Evolutionary conservation across 2,329 filamentous ascomycete species (phyloP), one percentile per base, ranked within the genome.

Genomic region (Colletotrichum sp.): DNA sequence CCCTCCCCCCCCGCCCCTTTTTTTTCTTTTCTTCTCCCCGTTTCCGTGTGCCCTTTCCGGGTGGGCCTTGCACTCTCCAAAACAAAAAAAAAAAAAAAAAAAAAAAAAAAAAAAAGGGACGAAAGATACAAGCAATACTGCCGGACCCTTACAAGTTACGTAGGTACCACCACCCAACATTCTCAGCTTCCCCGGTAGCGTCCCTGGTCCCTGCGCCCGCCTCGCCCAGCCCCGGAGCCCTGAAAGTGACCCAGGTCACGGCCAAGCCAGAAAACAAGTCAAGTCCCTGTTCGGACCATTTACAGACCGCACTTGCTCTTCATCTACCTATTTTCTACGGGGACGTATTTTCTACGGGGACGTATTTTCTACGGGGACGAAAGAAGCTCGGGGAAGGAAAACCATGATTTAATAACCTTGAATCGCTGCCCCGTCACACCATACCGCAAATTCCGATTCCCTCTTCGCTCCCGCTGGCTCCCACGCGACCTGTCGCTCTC

Each of bases 361-460:
- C 55, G 18, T 24, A 24, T 24, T 24, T 24, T 24, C 24, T 36
- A 73, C 70, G 70, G 58, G 43, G 58, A 52, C 55, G 18, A 62
- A 56, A 36, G 71, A 68, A 76, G 58, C 73, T 76, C 73, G 30
- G 58, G 34, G 67, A 65, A 48, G 16, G 28, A 21, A 60, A 73
- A 52, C 30, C 70, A 73, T 73, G 73, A 69, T 62, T 76, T 65
- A 76, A 76, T 73, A 73, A 73, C 58, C 70, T 76, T 68, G 73
- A 73, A 73, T 68, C 48, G 38, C 30, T 48, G 52, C 68, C 68
- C 30, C 61, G 48, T 71, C 26, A 26, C 21, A 21, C 10, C 56
- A 18, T 32, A 30, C 28, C 18, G 15, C 30, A 32, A 16, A 12
- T 34, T 16, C 58, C 21, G 24, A 32, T 43, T 48, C 43, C 43